Base-by-base conservation (phyloP, 345 rosid species). In the Boechera retrofracta region DNA sequence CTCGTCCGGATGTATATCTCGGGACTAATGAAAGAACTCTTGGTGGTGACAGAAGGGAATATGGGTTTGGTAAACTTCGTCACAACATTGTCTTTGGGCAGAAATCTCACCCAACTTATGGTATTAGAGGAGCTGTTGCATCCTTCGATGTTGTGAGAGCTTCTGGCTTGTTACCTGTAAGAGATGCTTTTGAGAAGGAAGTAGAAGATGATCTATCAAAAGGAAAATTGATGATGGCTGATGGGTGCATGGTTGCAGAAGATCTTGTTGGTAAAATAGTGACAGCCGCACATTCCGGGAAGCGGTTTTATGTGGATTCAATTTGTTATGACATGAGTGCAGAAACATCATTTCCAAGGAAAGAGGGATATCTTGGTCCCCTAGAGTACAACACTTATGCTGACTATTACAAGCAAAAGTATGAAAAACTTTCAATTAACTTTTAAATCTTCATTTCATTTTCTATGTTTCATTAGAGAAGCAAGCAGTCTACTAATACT, bases 301-400 rank as follows among this genome's bases (percentile, higher is more conserved):
- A 95, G 87, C 87, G 99, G 85, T 95, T 95, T 80, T 92, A 89
- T 69, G 99, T 92, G 31, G 99, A 92, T 81, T 88, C 99, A 53
- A 79, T 95, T 48, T 83, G 92, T 51, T 86, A 85, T 74, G 96
- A 92, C 9, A 92, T 91, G 99, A 91, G 89, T 79, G 96, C 96
- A 7, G 97, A 92, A 84, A 88, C 87, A 74, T 87, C 99, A 51
- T 95, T 95, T 76, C 99, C 99, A 1, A 88, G 98, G 86, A 95
- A 92, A 87, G 98, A 89, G 86, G 99, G 98, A 65, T 92, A 91
- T 88, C 94, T 95, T 60, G 99, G 99, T 78, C 99, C 99, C 42
- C 77, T 95, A 53, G 96, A 92, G 83, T 95, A 95, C 79, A 92
- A 91, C 83, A 85, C 99, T 35, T 95, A 90, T 69, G 94, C 91